A percentile compares a stretch with the other conserved stretches of the same genome.
These are phyloP conservation scores for Wakefieldia striispora DNA, from an alignment of 768 basidiomycete genomes.

Conservation along the genomic window DNA sequence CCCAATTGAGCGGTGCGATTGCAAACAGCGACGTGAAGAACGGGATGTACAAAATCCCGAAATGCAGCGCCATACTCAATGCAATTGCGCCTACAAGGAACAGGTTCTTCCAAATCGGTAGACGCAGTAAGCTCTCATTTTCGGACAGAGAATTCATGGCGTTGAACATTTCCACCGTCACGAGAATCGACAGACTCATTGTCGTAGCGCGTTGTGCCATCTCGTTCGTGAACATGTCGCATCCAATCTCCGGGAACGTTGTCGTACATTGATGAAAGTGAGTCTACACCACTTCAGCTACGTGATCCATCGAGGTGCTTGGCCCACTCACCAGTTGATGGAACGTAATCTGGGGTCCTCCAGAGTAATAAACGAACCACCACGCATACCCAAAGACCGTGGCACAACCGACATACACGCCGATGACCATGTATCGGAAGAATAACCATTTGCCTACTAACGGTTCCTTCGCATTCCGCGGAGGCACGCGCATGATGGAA, in stretches of 20 bases:
- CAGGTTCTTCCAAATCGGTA: conserved; percentile 94
- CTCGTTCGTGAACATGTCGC: conserved; percentile 90
- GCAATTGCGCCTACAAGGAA: conserved; percentile 88
- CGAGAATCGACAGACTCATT: conserved; percentile 93
- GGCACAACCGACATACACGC: conserved; percentile 89
- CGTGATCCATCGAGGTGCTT: background rate
- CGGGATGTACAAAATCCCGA: conserved; percentile 95
- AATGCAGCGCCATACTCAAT: conserved; percentile 89
- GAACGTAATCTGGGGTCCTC: conserved; percentile 91
- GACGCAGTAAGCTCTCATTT: conserved; percentile 85
- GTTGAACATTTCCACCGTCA: conserved; percentile 97
- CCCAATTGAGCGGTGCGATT: conserved; percentile 91
- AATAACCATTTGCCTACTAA: conserved; percentile 93
- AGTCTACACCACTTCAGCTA: conserved; percentile 50
- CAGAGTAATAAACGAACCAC: conserved; percentile 95
- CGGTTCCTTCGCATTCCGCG: conserved; percentile 86
- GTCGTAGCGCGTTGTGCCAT: conserved; percentile 89
- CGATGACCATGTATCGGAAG: conserved; percentile 92
- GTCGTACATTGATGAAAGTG: conserved; percentile 92
- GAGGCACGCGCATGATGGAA: conserved; percentile 94
- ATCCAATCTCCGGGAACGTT: conserved; percentile 87
- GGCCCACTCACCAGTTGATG: conserved; percentile 77
- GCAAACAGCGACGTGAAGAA: conserved; percentile 92
- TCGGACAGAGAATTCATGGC: conserved; percentile 98
- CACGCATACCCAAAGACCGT: conserved; percentile 98